These are phyloP conservation scores for Alternaria angustiovoidea DNA, from an alignment of 2,329 filamentous ascomycete genomes.

Conservation along the genomic window DNA sequence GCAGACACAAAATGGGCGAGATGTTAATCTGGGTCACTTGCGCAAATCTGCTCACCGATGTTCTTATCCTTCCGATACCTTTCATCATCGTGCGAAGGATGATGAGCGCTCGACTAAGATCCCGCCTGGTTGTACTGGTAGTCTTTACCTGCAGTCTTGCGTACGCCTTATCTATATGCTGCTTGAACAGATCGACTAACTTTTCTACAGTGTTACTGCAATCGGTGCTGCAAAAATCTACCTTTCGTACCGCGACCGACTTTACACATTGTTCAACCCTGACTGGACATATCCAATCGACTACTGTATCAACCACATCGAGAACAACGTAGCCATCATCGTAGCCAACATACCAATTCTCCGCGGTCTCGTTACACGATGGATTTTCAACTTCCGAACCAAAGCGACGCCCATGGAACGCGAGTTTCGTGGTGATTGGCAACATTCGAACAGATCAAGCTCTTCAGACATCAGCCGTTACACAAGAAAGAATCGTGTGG, in stretches of 20 bases:
- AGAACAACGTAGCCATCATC: slow-evolving; percentile 54
- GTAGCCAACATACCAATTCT: slow-evolving; percentile 53
- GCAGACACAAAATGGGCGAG: slow-evolving; percentile 47
- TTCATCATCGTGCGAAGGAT: slow-evolving; percentile 52
- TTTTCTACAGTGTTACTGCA: slow-evolving; percentile 43
- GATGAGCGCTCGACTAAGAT: slow-evolving; percentile 51
- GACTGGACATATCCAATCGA: slow-evolving; percentile 55
- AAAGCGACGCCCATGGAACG: slow-evolving; percentile 45
- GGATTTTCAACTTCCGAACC: slow-evolving; percentile 50
- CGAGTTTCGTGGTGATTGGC: slow-evolving; percentile 39
- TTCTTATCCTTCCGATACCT: slow-evolving; percentile 53
- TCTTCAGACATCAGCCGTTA: slow-evolving; percentile 37
- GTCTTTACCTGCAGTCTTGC: slow-evolving; percentile 53
- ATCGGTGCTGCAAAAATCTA: slow-evolving; percentile 53
- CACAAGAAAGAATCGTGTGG: slow-evolving; percentile 29
- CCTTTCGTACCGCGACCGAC: slow-evolving; percentile 51
- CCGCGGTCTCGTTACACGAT: slow-evolving; percentile 51
- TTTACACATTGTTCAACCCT: slow-evolving; percentile 45
- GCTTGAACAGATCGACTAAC: slow-evolving; percentile 7
- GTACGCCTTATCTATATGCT: slow-evolving; percentile 28
- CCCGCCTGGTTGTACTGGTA: slow-evolving; percentile 49
- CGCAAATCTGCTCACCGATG: slow-evolving; percentile 52
- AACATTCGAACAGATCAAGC: slow-evolving; percentile 39
- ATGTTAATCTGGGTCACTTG: slow-evolving; percentile 53
- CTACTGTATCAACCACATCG: slow-evolving; percentile 53